Conservation (phyloP, 1,284 basidiomycete genomes). For the Trichosporon sp. region DNA sequence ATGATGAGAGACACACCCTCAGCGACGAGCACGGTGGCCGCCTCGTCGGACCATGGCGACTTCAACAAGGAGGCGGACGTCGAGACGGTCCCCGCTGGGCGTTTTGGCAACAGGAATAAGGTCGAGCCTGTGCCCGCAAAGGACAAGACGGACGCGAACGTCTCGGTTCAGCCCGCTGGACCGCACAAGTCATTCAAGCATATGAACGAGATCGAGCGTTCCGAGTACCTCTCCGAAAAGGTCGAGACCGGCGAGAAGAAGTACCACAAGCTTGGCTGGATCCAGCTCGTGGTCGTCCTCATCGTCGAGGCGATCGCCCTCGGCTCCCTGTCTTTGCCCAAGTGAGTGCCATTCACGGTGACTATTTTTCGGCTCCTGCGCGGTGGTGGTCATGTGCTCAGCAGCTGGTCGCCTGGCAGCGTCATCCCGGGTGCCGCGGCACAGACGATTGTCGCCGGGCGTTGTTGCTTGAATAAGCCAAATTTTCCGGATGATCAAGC, state of each 20-base stretch:
- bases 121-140: neutral
- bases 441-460: neutral
- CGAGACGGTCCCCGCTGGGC: neutral
- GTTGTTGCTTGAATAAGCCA: neutral
- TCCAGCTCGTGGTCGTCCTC: conserved; percentile 17
- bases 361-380: neutral
- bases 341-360: conserved; percentile 10
- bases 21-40: neutral
- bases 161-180: neutral
- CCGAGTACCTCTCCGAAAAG: conserved; percentile 9
- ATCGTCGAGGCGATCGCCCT: conserved; percentile 16
- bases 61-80: neutral
- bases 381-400: neutral
- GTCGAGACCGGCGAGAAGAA: conserved; percentile 12
- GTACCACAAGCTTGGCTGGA: conserved; percentile 19
- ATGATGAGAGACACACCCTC: neutral
- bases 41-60: neutral
- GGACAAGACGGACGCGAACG: neutral
- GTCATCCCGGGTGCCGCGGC: neutral
- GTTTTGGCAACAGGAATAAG: neutral
- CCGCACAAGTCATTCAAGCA: neutral
- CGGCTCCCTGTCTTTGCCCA: conserved; percentile 14
- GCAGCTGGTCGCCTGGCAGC: neutral
- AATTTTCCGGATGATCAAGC: neutral
- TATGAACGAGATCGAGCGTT: conserved; percentile 15